Conservation (phyloP, 805 yeast genomes). For the Debaryomyces castellii region DNA sequence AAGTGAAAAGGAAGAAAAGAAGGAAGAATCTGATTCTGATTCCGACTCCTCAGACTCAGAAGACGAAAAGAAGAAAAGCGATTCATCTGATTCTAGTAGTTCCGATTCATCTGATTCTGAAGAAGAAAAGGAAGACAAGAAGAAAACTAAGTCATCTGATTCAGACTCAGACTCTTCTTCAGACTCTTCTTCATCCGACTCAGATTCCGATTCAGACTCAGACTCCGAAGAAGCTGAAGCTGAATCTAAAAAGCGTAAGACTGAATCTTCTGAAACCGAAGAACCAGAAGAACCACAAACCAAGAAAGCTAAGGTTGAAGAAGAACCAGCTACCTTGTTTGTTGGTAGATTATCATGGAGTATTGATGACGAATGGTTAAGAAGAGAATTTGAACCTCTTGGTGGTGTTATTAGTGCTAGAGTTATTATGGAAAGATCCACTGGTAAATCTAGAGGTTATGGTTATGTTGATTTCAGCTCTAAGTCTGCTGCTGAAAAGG, state of each 20-base stretch:
- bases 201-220: constrained; percentile 27
- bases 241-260: constrained; percentile 33
- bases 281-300: constrained; percentile 35
- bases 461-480: constrained; percentile 93
- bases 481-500: constrained; percentile 79
- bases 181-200: constrained; percentile 18
- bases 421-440: constrained; percentile 88
- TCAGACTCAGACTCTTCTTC: constrained; percentile 21
- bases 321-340: constrained; percentile 84
- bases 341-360: constrained; percentile 98
- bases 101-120: constrained; percentile 24
- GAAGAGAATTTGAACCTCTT: constrained; percentile 73
- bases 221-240: constrained; percentile 16
- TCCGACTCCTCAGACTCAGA: constrained; percentile 24
- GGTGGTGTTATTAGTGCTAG: constrained; percentile 89
- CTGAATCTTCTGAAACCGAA: constrained; percentile 35
- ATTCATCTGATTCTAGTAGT: constrained; percentile 31
- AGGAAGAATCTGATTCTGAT: constrained; percentile 21
- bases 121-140: constrained; percentile 28
- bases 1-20: constrained; percentile 16
- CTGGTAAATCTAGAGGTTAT: constrained; percentile 94
- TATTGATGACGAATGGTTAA: constrained; percentile 92
- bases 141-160: constrained; percentile 14
- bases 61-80: constrained; percentile 11
- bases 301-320: constrained; percentile 51